Conservation (phyloP, 176 grass and related monocot genomes). For the Lolium perenne region DNA sequence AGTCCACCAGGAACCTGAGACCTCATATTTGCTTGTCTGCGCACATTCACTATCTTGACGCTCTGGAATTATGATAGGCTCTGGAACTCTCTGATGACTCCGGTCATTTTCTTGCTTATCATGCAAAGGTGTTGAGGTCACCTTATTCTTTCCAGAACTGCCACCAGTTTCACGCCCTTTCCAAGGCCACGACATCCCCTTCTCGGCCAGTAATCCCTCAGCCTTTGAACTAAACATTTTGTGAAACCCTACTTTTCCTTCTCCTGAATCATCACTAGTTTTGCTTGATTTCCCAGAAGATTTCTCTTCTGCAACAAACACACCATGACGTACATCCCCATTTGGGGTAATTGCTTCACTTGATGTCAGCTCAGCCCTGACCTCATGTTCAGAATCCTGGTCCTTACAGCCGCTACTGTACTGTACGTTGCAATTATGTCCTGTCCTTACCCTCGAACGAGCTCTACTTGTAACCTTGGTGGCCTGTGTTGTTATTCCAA, state of each 20-base stretch:
- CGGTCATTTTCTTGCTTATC: constrained; percentile 56
- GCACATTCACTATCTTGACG: constrained; percentile 41
- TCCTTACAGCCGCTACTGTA: constrained; percentile 24
- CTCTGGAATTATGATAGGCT: constrained; percentile 56
- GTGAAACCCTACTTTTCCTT: constrained; percentile 62
- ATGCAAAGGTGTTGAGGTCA: constrained; percentile 53
- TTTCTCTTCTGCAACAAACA: constrained; percentile 34
- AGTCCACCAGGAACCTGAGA: constrained; percentile 80
- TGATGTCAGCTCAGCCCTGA: constrained; percentile 56
- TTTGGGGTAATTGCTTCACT: constrained; percentile 52
- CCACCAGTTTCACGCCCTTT: constrained; percentile 60
- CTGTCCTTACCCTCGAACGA: constrained; percentile 51
- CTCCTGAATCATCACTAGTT: constrained; percentile 63
- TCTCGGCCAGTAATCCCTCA: constrained; percentile 68
- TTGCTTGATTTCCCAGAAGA: constrained; percentile 44
- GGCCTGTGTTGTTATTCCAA: constrained; percentile 74
- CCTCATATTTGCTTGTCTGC: constrained; percentile 54
- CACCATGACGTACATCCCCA: constrained; percentile 26
- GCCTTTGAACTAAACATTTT: constrained; percentile 75
- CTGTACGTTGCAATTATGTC: constrained; percentile 30
- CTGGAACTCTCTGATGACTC: constrained; percentile 36
- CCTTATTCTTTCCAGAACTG: constrained; percentile 49
- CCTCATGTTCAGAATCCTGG: constrained; percentile 50
- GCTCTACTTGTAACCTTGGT: constrained; percentile 83
- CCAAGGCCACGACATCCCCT: constrained; percentile 81